Base-by-base conservation (phyloP, 768 basidiomycete genomes). In the Panellus pusillus region DNA sequence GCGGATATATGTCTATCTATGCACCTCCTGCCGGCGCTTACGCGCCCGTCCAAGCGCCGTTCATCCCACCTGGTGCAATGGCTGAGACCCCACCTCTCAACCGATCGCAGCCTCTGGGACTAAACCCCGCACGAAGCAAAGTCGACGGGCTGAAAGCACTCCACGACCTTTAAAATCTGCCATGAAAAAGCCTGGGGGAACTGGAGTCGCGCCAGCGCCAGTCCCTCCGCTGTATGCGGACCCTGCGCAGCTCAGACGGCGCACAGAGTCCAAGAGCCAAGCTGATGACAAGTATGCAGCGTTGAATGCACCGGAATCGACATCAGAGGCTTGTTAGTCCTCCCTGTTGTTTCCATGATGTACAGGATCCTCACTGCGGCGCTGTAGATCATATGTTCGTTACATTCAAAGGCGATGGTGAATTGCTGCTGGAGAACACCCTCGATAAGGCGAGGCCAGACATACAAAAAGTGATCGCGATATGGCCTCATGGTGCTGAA, bases 401-500 rank as follows among this genome's bases (percentile, higher is more conserved):
- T 44, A 81, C 85, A 19, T 82, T 91, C 61, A 77, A 79, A 54
- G 79, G 82, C 39, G 79, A 80, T 52, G 85, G 81, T 61, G 84
- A 89, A 68, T 68, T 91, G 40, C 77, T 77, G 44, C 71, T 83
- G 44, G 82, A 85, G 57, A 76, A 79, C 52, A 70, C 79, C 32
- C 71, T 75, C 52, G 66, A 71, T 37, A 68, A 74, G 5, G 83
- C 81, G 1, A 68, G 86, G 44, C 77, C 81, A 32, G 86, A 87
- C 59, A 74, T 91, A 38, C 72, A 80, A 52, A 72, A 78, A 37
- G 66, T 71, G 3, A 74, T 91, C 60, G 78, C 79, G 13, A 70
- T 84, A 64, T 91, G 89, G 89, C 79, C 79, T 19, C 76, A 80
- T n/a, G 88, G 89, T 1, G 68, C 85, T 41, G 77, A 78, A 38